A percentile compares a stretch with the other conserved stretches of the same genome.
Evolutionary conservation across 2,329 filamentous ascomycete species (phyloP).

Genomic region (Beauveria bassiana): DNA sequence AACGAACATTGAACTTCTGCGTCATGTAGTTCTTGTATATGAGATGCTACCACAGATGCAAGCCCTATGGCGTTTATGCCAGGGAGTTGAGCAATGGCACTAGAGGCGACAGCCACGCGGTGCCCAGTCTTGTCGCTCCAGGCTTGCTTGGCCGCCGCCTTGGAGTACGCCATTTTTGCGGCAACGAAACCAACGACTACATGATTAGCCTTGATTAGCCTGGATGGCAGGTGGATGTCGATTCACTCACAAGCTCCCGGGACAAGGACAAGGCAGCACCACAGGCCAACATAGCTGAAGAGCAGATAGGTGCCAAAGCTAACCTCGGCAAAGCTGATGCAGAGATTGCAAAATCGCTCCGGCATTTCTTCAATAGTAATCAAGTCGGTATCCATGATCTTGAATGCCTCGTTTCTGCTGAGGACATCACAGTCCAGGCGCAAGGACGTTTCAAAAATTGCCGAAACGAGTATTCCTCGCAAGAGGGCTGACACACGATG

Average conservation of each 20-base stretch:
- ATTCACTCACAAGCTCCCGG: not conserved
- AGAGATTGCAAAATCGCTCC: not conserved
- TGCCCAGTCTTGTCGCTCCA: not conserved
- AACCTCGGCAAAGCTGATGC: not conserved
- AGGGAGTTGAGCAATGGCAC: not conserved
- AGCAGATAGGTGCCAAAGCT: not conserved
- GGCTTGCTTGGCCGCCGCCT: not conserved
- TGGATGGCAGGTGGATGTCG: too few relatives aligned
- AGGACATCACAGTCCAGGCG: not conserved
- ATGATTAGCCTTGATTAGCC: not conserved
- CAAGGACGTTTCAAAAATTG: constrained; percentile 1
- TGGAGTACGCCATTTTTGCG: not conserved
- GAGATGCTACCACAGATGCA: not conserved
- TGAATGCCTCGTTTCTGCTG: not conserved
- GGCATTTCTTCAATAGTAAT: not conserved
- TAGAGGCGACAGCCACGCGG: constrained; percentile 1
- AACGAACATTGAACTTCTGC: not conserved
- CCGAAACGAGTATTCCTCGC: not conserved
- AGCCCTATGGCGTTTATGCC: not conserved
- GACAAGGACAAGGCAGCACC: not conserved
- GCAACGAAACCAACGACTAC: not conserved
- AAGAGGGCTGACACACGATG: not conserved
- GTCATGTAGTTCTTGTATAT: not conserved
- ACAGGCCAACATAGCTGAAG: not conserved
- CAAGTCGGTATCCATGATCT: not conserved